Conservation (phyloP, 2,329 filamentous ascomycete species). For the Aspergillus sp. region DNA sequence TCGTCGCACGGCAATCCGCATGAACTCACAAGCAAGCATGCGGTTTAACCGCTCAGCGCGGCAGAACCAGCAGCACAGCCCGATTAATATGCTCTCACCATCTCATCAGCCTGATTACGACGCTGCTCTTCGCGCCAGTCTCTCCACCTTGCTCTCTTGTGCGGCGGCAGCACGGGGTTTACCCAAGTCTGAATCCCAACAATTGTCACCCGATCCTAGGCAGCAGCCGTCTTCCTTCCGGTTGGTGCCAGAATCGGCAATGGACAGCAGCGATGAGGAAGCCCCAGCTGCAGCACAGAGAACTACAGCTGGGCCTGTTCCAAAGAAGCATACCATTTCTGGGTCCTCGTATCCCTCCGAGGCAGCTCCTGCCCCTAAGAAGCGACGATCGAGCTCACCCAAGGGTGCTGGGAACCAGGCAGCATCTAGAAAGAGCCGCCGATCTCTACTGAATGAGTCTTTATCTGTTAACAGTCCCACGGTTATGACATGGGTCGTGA, state of each 20-base stretch:
- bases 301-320: conserved; percentile 10
- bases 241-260: conserved; percentile 55
- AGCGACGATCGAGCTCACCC: conserved; percentile 29
- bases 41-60: conserved; percentile 26
- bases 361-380: conserved; percentile 15
- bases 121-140: conserved; percentile 79
- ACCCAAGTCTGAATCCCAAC: conserved; percentile 51
- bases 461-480: conserved; percentile 47
- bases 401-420: conserved; percentile 33
- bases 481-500: conserved; percentile 59
- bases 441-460: conserved; percentile 22
- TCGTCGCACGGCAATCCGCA: conserved; percentile 26
- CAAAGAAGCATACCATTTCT: conserved; percentile 14
- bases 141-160: conserved; percentile 94
- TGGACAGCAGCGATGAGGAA: conserved; percentile 37
- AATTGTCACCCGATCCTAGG: conserved; percentile 17
- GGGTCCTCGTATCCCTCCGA: conserved; percentile 10
- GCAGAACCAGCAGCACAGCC: conserved; percentile 43
- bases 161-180: conserved; percentile 81
- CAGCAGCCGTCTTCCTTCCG: conserved; percentile 49
- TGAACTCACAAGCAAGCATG: conserved; percentile 32
- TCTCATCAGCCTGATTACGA: conserved; percentile 82
- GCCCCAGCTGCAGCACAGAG: conserved; percentile 15
- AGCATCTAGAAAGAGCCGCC: conserved; percentile 30
- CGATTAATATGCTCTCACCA: conserved; percentile 64